Evolutionary conservation across 495 filamentous ascomycete species (phyloP).

Genomic region (Neurospora pannonica): DNA sequence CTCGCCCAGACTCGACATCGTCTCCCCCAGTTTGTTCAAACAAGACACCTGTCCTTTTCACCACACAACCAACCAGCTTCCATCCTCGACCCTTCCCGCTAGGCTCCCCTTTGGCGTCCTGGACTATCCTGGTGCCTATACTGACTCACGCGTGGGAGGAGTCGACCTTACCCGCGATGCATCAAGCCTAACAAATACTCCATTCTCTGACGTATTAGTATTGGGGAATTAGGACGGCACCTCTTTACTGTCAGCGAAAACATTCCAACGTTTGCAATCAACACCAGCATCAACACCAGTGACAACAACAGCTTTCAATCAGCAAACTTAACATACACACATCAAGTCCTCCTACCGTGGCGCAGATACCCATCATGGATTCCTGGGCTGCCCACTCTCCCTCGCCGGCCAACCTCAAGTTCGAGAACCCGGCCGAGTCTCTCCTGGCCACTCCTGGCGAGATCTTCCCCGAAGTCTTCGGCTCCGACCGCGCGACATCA

Average conservation of each 20-base stretch:
- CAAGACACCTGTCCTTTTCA: slow-evolving; percentile 23
- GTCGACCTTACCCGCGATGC: slow-evolving; percentile 21
- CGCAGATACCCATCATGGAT: slow-evolving; percentile 23
- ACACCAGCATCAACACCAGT: background rate
- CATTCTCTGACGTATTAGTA: slow-evolving; percentile 26
- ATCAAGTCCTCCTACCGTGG: slow-evolving; percentile 27
- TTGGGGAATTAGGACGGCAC: slow-evolving; percentile 35
- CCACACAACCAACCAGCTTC: slow-evolving; percentile 15
- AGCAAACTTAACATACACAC: slow-evolving; percentile 4
- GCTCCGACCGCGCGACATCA: slow-evolving; percentile 12
- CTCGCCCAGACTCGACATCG: slow-evolving; percentile 5
- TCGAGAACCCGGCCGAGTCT: slow-evolving; percentile 43
- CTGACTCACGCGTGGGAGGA: slow-evolving; percentile 8
- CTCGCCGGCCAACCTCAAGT: slow-evolving; percentile 34
- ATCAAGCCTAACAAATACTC: slow-evolving; percentile 7
- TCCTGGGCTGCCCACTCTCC: slow-evolving; percentile 29
- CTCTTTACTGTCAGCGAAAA: slow-evolving; percentile 22
- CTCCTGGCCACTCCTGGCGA: slow-evolving; percentile 44
- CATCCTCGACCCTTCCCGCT: background rate
- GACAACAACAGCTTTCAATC: background rate
- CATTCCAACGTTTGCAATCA: slow-evolving; percentile 3
- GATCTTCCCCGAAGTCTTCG: slow-evolving; percentile 42
- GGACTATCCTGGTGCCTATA: slow-evolving; percentile 2
- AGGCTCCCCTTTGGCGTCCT: background rate
- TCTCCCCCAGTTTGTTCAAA: slow-evolving; percentile 5